Evolutionary conservation across 2,329 filamentous ascomycete genomes (phyloP), one percentile per base, ranked within the genome.

Genomic region (Xylaria hypoxylon): DNA sequence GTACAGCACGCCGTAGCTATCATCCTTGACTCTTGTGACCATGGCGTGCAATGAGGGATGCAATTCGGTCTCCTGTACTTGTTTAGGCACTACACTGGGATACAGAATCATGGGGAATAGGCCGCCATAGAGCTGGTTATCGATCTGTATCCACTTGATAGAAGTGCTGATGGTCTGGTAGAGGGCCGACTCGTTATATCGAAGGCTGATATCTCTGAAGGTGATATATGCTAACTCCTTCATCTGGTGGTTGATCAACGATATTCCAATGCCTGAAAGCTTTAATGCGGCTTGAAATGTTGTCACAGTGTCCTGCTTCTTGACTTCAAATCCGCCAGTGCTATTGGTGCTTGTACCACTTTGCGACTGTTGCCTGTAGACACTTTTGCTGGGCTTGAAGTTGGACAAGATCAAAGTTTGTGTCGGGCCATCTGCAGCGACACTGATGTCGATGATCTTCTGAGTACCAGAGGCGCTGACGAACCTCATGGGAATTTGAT

Each of bases 91-190:
- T 10, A 99, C 96, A 80, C 94, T 97, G 5, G 96, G 96, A 77
- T 99, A 99, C 64, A 99, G 85, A 33, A 99, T 89, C 81, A 99
- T 97, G 0, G 96, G 96, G 85, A 99, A 99, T 72, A 99, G 94
- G 28, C 96, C 96, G 31, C 96, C 96, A 75, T 99, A 99, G 15
- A 99, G 87, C 79, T 99, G 96, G 74, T 99, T 99, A 80, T 99
- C 96, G 73, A 99, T 92, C 79, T 99, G 96, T 31, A 99, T 96
- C 96, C 96, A 99, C 79, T 99, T 98, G 77, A 98, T 91, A 0
- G 93, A 92, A 57, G 96, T 84, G 53, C 93, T 95, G 68, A 97
- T 81, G 0, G 94, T 98, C 79, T 99, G 96, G 76, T 97, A 97
- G 17, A 97, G 83, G 19, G 90, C 87, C n/a, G 96, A 98, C 75